Base-by-base conservation (phyloP, 257 asterid species). In the Forsythia suspensa region DNA sequence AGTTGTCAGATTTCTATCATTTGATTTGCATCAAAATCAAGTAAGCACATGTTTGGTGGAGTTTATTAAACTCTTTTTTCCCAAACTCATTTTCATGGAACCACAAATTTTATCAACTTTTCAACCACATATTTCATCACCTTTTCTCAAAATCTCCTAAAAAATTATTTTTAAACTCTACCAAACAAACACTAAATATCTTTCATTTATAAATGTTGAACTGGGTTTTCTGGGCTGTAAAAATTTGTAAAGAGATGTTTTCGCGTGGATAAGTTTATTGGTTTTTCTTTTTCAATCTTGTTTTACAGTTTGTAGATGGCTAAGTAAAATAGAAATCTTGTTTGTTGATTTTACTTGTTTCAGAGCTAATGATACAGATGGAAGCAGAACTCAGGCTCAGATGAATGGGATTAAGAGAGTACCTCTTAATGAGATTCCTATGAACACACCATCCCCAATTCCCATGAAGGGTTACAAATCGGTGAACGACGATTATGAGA, bases 381-480 rank as follows among this genome's bases (percentile, higher is more conserved):
- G 69, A 85, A 79, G 42, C 42, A 85, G 79, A 67, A 73, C 81
- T 66, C 43, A 29, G 52, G 74, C 79, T 72, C 78, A 13, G 37
- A 52, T 44, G 77, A 80, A 71, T 83, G 88, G 76, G 72, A 37
- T 75, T 72, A 76, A 77, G 85, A 89, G 95, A 84, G 65, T 71
- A 76, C 97, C 98, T 63, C 90, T 93, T 41, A 80, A 91, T 4
- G 85, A 88, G 73, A 85, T 92, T 74, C 81, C 85, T n/a, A 63
- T 75, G 77, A 93, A 91, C 78, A 42, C 72, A 52, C 71, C 81
- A 36, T 48, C 88, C 44, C 85, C 87, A 29, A 71, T 48, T 65
- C 46, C 76, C 8, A 73, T 61, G 80, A 74, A 78, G 71, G 74
- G 71, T 59, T 55, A 80, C 69, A 74, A 74, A 38, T 77, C 80